A percentile compares a stretch with the other conserved stretches of the same genome.
Evolutionary conservation across 345 rosid genomes (phyloP).

Genomic region (Linum usitatissimum): DNA sequence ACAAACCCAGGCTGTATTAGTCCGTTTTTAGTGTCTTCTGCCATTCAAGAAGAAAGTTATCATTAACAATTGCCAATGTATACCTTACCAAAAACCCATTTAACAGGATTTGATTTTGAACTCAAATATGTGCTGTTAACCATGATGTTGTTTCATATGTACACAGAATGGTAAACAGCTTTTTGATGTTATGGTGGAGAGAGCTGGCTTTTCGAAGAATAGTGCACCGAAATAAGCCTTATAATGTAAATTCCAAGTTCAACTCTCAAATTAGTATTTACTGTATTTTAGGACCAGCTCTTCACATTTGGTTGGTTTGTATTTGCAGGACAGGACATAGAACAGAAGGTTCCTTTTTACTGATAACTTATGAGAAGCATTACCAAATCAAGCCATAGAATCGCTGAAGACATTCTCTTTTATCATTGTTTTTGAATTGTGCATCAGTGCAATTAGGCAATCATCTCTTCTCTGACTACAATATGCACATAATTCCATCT

Average conservation of each 20-base stretch:
- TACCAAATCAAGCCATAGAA: not conserved
- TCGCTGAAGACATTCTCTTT: not conserved
- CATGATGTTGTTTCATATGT: not conserved
- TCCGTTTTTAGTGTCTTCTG: too few species aligned
- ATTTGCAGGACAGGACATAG: not conserved
- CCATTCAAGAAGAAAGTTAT: too few species aligned
- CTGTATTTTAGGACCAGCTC: constrained; percentile 3
- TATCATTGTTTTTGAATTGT: not conserved
- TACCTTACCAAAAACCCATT: not conserved
- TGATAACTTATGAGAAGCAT: not conserved
- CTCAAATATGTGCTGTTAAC: not conserved
- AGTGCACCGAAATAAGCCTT: constrained; percentile 38
- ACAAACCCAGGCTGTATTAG: not conserved
- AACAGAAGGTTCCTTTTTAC: not conserved
- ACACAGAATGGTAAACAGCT: constrained; percentile 57
- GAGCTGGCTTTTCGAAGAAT: constrained; percentile 58
- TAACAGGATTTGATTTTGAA: not conserved
- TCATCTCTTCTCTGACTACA: not conserved
- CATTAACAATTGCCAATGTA: not conserved
- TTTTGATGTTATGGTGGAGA: constrained; percentile 66
- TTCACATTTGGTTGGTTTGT: not conserved
- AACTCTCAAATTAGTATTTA: not conserved
- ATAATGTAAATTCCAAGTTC: constrained; percentile 17
- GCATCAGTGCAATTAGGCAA: not conserved
- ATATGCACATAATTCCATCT: not conserved